These are phyloP conservation scores for Fusarium sp. DNA, from an alignment of 2,329 filamentous ascomycete genomes.

Conservation along the genomic window DNA sequence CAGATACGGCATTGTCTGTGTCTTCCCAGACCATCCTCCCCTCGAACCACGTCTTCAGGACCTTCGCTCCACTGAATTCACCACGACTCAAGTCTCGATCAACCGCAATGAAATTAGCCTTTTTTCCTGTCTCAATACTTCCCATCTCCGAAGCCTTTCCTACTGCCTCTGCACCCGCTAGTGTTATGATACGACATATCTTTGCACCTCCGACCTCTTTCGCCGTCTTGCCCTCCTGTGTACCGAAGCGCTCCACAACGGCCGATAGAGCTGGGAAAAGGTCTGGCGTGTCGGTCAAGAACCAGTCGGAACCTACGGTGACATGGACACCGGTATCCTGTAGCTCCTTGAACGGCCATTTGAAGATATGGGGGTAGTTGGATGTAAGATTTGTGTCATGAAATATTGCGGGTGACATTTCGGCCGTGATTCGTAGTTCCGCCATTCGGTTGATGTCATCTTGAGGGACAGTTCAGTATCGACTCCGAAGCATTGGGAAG, in stretches of 20 bases:
- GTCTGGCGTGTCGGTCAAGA: not conserved
- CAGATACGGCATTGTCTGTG: not conserved
- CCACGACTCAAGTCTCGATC: not conserved
- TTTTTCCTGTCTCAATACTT: not conserved
- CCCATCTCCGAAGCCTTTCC: not conserved
- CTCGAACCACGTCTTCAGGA: not conserved
- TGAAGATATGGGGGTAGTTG: not conserved
- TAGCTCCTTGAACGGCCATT: not conserved
- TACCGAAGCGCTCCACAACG: not conserved
- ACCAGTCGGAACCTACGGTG: not conserved
- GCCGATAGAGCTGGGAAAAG: not conserved
- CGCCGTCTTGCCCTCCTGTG: not conserved
- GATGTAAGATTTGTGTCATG: not conserved
- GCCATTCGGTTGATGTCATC: not conserved
- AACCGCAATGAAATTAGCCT: not conserved
- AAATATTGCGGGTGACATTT: not conserved
- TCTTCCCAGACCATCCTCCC: not conserved
- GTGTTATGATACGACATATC: not conserved
- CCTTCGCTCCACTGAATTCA: not conserved
- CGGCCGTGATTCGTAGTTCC: not conserved
- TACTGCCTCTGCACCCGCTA: not conserved
- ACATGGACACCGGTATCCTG: not conserved
- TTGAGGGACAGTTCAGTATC: not conserved
- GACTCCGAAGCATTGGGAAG: fast-evolving
- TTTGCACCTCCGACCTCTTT: not conserved